Percentiles rank a stretch among this genome's conserved stretches.
phyloP scores from a whole-genome alignment of 2,329 filamentous ascomycete genomes.

The Akanthomyces muscarius region DNA sequence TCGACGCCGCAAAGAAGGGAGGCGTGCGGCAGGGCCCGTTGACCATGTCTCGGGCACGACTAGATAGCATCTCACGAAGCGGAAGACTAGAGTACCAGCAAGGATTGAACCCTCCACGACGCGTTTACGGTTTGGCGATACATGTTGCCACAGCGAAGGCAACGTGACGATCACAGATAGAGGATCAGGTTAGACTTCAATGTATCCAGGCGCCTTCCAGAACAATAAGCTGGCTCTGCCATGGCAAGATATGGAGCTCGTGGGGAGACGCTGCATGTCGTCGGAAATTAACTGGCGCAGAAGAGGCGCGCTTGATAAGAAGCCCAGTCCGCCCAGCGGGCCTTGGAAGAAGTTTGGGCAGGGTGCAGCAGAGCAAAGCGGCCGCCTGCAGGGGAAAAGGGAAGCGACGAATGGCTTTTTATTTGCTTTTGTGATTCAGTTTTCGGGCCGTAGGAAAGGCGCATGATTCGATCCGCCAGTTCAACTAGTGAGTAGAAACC shows the following conservation, averaged over 20 bases:
- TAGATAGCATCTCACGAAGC: background rate
- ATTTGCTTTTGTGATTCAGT: background rate
- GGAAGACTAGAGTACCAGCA: no score
- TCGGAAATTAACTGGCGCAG: background rate
- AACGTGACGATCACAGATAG: background rate
- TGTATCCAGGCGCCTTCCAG: no score
- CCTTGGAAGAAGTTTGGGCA: background rate
- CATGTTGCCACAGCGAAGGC: background rate
- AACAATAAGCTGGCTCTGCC: background rate
- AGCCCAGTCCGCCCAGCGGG: background rate
- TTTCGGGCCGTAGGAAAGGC: background rate
- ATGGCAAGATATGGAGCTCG: background rate
- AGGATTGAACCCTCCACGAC: no score
- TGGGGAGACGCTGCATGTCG: background rate
- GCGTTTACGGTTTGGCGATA: no score
- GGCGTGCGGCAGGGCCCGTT: background rate
- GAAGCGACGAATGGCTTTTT: background rate
- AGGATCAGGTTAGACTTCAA: no score
- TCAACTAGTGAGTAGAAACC: no score
- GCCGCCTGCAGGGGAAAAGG: background rate
- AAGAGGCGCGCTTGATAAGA: background rate
- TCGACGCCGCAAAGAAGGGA: background rate
- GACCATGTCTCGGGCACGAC: background rate
- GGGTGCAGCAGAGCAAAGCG: background rate
- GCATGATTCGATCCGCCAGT: background rate